Base-by-base conservation (phyloP, 495 filamentous ascomycete species). In the Cetradonia linearis region DNA sequence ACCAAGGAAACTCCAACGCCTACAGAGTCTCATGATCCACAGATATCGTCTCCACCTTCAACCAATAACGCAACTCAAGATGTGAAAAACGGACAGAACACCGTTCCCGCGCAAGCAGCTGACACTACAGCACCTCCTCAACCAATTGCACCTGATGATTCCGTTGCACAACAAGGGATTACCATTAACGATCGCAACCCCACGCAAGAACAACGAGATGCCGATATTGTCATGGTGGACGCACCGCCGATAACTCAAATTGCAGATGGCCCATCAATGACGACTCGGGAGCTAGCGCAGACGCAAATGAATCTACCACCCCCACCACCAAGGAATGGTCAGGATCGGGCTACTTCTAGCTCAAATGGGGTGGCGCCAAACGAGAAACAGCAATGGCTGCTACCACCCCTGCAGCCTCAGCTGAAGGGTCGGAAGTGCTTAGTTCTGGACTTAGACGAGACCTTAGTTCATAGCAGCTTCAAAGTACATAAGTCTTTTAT, bases 391-490 rank as follows among this genome's bases (percentile, higher is more conserved):
- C 84, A 86, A 64, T 94, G 79, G 75, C 76, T 99, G 34, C 74
- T 97, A 54, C 89, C 89, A 18, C 87, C 91, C 11, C 76, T 90
- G 52, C 74, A 82, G 20, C 85, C 90, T 16, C 84, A 85, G 63
- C 81, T 93, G 65, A 83, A 85, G 62, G 87, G 89, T 27, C 85
- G 86, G 68, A 99, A 99, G 71, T 97, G 94, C 67, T 76, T 99
- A 47, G 92, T 99, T 18, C 78, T 99, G 28, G 93, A 99, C 75
- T 74, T 99, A 49, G 93, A 99, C 65, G 93, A 99, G 71, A 99
- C 94, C n/a, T 74, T 99, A 38, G 93, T 99, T 25, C 93, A 99
- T 73, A 97, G 93, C 71, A 97, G 93, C 67, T 99, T 99, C 73
- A 99, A 99, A 84, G 93, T 96, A 74, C 67, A 70, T 33, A 37